Evolutionary conservation across 768 basidiomycete species (phyloP).

Genomic region (Naganishia antarctica): DNA sequence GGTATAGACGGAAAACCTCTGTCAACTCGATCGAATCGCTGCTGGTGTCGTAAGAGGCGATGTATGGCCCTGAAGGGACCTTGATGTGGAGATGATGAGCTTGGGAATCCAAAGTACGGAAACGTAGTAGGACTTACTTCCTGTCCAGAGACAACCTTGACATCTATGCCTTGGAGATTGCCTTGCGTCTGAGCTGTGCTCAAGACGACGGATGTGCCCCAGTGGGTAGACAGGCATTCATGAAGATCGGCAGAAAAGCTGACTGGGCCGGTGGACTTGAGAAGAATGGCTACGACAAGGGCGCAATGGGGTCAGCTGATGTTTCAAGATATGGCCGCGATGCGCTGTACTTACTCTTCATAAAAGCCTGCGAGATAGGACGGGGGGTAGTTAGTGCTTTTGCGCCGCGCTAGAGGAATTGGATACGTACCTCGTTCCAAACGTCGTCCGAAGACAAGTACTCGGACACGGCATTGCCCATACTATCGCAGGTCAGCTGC

Average conservation of each 20-base stretch:
- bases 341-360: conserved; percentile 1
- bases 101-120: background rate
- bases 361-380: background rate
- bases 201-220: conserved; percentile 19
- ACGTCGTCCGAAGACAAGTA: conserved; percentile 34
- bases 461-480: conserved; percentile 30
- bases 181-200: conserved; percentile 8
- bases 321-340: too few species aligned
- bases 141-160: conserved; percentile 1
- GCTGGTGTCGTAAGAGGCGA: conserved; percentile 20
- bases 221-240: conserved; percentile 22
- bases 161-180: conserved; percentile 14
- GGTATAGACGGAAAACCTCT: conserved; percentile 37
- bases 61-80: conserved; percentile 39
- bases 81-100: background rate
- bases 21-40: conserved; percentile 28
- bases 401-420: background rate
- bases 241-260: conserved; percentile 11
- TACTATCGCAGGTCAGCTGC: conserved; percentile 32
- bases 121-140: background rate
- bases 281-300: background rate
- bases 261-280: conserved; percentile 1
- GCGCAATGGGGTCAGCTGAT: background rate
- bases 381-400: background rate
- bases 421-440: conserved; percentile 35